These are phyloP conservation scores for Coemansia sp. DNA, from an alignment of 192 early-diverging fungal species.

Conservation along the genomic window DNA sequence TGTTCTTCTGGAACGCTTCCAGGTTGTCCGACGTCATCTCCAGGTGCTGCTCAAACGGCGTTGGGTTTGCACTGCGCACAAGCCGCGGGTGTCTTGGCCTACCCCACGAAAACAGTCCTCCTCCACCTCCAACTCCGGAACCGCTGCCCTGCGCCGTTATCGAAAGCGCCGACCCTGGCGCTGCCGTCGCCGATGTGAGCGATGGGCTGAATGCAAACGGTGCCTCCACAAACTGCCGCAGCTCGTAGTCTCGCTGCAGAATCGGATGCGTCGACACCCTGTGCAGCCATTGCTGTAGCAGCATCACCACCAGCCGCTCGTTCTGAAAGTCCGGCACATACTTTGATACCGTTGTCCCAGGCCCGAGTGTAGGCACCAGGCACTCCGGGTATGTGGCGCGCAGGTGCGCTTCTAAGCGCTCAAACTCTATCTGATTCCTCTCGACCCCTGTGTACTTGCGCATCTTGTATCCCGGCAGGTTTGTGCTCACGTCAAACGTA, in stretches of 20 bases:
- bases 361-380: conserved; percentile 49
- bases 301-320: conserved; percentile 47
- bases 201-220: conserved; percentile 55
- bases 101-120: conserved; percentile 47
- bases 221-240: conserved; percentile 57
- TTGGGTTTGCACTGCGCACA: conserved; percentile 26
- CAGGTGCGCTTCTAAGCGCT: conserved; percentile 51
- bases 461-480: conserved; percentile 47
- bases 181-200: conserved; percentile 19
- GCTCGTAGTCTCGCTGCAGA: conserved; percentile 55
- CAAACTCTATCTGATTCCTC: conserved; percentile 53
- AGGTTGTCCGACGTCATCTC: conserved; percentile 35
- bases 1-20: conserved; percentile 39
- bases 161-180: conserved; percentile 19
- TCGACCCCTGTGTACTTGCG: conserved; percentile 51
- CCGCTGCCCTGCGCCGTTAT: conserved; percentile 22
- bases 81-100: conserved; percentile 21
- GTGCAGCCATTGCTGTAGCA: conserved; percentile 53
- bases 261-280: conserved; percentile 50
- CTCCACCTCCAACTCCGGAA: conserved; percentile 4
- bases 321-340: conserved; percentile 54
- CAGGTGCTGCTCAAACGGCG: conserved; percentile 43
- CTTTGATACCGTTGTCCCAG: conserved; percentile 45
- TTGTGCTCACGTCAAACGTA: conserved; percentile 43
- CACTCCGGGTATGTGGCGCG: conserved; percentile 55